phyloP scores from a whole-genome alignment of 352 stramenopile genomes.

The Phytophthora niederhauseri region DNA sequence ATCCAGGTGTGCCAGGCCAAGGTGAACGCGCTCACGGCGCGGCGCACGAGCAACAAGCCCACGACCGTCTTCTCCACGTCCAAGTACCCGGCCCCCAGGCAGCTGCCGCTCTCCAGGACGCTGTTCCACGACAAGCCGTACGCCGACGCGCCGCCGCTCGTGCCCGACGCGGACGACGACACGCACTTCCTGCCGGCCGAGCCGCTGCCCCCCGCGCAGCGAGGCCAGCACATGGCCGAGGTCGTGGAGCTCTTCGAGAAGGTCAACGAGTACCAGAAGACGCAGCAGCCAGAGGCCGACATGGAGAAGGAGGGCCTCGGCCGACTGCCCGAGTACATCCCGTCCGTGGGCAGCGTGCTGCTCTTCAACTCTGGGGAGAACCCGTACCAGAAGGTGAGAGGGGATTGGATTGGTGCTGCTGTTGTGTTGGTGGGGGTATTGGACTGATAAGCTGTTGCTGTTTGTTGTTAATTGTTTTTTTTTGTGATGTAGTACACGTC shows the following conservation, averaged over 20 bases:
- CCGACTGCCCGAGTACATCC: conserved; percentile 79
- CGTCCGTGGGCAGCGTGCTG: conserved; percentile 80
- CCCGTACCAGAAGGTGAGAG: conserved; percentile 90
- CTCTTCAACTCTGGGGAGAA: conserved; percentile 91
- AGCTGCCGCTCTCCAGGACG: conserved; percentile 68
- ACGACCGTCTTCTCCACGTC: conserved; percentile 91
- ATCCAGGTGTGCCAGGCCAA: conserved; percentile 86
- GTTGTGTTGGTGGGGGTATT: neutral
- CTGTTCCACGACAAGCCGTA: conserved; percentile 89
- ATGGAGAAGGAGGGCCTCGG: conserved; percentile 88
- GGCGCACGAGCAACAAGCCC: conserved; percentile 83
- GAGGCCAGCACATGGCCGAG: conserved; percentile 81
- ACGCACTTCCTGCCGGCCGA: conserved; percentile 86
- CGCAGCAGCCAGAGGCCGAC: conserved; percentile 72
- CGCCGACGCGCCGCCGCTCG: conserved; percentile 70
- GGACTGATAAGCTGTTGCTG: conserved; percentile 4
- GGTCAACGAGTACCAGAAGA: conserved; percentile 81
- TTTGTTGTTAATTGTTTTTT: neutral
- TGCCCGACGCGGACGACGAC: conserved; percentile 75
- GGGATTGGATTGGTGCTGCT: too few relatives aligned
- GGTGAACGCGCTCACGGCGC: conserved; percentile 82
- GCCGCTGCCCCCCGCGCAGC: conserved; percentile 67
- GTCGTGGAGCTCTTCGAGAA: conserved; percentile 86
- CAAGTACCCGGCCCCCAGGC: conserved; percentile 83
- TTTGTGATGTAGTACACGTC: conserved; percentile 71